These are phyloP conservation scores for Pholiota adiposa DNA, from an alignment of 1,284 basidiomycete genomes.

Conservation along the genomic window DNA sequence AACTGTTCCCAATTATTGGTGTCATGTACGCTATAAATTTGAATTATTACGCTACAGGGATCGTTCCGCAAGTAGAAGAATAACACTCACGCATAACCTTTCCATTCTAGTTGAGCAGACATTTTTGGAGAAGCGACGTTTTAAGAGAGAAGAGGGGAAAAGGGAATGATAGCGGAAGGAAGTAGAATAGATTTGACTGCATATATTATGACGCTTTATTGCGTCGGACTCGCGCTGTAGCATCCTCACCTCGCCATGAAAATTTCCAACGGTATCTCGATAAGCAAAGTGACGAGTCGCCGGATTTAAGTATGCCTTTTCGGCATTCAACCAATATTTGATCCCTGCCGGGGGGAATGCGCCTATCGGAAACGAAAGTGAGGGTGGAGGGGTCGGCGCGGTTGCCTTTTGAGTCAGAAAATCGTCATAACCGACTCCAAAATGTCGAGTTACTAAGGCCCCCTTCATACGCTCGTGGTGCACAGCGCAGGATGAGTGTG, in stretches of 20 bases:
- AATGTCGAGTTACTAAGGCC: no score
- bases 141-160: not conserved
- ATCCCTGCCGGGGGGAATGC: no score
- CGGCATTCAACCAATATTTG: not conserved
- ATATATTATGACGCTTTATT: not conserved
- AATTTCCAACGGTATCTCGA: not conserved
- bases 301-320: not conserved
- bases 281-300: not conserved
- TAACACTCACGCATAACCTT: slow-evolving; percentile 4
- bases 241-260: not conserved
- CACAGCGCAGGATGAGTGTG: no score
- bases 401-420: no score
- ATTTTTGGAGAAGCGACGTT: not conserved
- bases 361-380: no score
- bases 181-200: no score
- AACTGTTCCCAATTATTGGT: slow-evolving; percentile 46
- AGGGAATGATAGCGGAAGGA: not conserved
- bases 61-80: not conserved
- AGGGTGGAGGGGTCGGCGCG: no score
- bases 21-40: slow-evolving; percentile 31
- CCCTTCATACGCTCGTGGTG: no score
- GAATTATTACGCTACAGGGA: not conserved
- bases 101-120: slow-evolving; percentile 4
- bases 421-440: no score
- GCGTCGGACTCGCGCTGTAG: not conserved